Conservation (phyloP, 768 basidiomycete species). For the Leccinum incarnatum region DNA sequence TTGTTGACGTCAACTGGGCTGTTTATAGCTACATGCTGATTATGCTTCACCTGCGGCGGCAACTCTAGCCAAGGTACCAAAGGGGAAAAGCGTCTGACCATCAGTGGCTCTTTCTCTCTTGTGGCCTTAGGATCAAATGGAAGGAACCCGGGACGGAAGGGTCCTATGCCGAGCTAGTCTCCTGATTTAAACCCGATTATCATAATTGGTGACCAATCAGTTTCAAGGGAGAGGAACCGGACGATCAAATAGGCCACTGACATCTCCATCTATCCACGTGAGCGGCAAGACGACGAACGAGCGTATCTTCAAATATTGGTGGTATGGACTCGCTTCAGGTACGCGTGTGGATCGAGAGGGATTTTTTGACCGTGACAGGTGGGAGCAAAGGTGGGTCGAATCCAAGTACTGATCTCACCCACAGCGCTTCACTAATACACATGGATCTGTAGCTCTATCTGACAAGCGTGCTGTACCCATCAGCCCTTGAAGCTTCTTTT, state of each 20-base stretch:
- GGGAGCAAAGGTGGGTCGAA: background rate
- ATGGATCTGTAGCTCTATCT: background rate
- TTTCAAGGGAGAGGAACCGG: background rate
- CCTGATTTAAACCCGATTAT: conserved; percentile 2
- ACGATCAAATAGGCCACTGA: background rate
- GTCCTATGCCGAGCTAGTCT: background rate
- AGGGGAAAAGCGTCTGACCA: background rate
- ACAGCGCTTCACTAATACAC: background rate
- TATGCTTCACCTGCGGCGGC: background rate
- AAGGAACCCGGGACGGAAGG: background rate
- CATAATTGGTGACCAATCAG: background rate
- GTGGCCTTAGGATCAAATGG: background rate
- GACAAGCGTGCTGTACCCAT: background rate
- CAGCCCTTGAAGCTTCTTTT: conserved; percentile 11
- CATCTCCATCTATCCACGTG: background rate
- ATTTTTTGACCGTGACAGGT: background rate
- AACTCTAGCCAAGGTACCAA: background rate
- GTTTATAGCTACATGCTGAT: background rate
- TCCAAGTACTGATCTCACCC: background rate
- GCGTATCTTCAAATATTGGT: background rate
- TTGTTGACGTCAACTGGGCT: background rate
- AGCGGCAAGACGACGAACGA: background rate
- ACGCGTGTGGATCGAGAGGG: background rate
- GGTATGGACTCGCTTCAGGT: conserved; percentile 10
- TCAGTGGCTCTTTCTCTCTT: background rate